phyloP scores from a whole-genome alignment of 2,329 filamentous ascomycete genomes.

The Didymella lethalis region DNA sequence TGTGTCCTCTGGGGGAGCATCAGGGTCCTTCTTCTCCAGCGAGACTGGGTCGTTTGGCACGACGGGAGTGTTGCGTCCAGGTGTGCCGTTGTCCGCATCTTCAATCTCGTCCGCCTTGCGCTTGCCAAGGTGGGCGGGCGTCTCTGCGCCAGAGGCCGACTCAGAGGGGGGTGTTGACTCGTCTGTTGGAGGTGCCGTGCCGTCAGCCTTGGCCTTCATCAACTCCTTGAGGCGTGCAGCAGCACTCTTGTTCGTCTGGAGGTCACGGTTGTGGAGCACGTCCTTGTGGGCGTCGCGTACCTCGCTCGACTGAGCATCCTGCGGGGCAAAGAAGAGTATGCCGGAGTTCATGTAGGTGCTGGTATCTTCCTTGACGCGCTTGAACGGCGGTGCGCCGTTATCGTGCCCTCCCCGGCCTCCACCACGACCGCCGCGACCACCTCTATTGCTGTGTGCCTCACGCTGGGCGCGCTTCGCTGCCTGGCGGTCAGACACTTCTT shows the following conservation, averaged over 20 bases:
- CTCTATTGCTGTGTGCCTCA: constrained; percentile 52
- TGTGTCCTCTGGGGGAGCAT: constrained; percentile 76
- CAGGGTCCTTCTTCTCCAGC: constrained; percentile 51
- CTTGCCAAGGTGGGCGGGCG: constrained; percentile 69
- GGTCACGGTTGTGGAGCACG: constrained; percentile 81
- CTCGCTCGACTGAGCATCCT: constrained; percentile 49
- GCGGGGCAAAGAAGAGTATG: constrained; percentile 48
- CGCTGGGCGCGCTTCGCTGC: constrained; percentile 73
- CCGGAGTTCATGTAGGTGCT: constrained; percentile 47
- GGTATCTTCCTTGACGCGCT: constrained; percentile 48
- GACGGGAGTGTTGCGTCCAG: constrained; percentile 66
- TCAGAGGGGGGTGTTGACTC: constrained; percentile 36
- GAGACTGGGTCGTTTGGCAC: constrained; percentile 56
- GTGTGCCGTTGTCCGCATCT: constrained; percentile 65
- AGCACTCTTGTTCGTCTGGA: constrained; percentile 87
- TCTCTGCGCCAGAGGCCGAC: constrained; percentile 45
- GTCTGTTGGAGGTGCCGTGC: constrained; percentile 35
- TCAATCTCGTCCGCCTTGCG: constrained; percentile 78
- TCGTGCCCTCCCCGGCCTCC: constrained; percentile 45
- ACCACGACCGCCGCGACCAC: constrained; percentile 26
- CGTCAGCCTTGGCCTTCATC: constrained; percentile 63
- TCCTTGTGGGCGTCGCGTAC: constrained; percentile 75
- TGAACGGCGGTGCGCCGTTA: constrained; percentile 36
- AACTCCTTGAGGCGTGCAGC: constrained; percentile 81
- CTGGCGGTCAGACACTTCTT: constrained; percentile 83